Evolutionary conservation across 768 basidiomycete genomes (phyloP), one percentile per base, ranked within the genome.

Genomic region (Termitomyces sp.): DNA sequence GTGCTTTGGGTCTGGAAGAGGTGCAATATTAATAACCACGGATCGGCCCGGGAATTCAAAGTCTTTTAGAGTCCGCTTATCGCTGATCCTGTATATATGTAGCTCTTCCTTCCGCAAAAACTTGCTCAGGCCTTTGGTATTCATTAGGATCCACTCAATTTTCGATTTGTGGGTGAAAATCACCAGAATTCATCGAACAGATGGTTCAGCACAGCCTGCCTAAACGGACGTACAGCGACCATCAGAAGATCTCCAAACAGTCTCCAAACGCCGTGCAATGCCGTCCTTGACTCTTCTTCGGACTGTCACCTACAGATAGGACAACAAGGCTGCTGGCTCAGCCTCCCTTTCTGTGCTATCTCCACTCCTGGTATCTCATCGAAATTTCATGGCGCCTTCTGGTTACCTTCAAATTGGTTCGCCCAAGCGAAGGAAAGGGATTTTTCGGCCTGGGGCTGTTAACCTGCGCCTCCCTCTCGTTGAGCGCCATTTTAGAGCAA

Each of bases 301-400:
- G 8, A 58, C 55, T 36, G 49, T 45, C 40, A 51, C 61, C 33
- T 48, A 53, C 51, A 44, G 32, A 56, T 39, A 56, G 38, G 8
- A 35, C n/a, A 36, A 38, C 40, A 50, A 65, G 55, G 66, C 61
- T 64, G 66, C 66, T 61, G 64, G 66, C 44, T 63, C 62, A 49
- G 57, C 61, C 54, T 59, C 38, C 20, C 54, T 24, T 56, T n/a
- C 24, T 49, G 45, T 55, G n/a, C 15, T 8, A n/a, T 40, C 36
- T 15, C 28, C 2, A n/a, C 44, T 4, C 11, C 5, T 18, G 16
- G 22, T 39, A 55, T 66, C 20, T 32, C 32, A 28, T 57, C 13
- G 42, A 59, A 15, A 5, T 49, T 57, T 18, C 3, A 64, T 65
- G 64, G 40, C 60, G 11, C 60, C 52, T 12, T 61, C 60, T 38